Base-by-base conservation (phyloP, 768 basidiomycete species). In the Suillus lakei region DNA sequence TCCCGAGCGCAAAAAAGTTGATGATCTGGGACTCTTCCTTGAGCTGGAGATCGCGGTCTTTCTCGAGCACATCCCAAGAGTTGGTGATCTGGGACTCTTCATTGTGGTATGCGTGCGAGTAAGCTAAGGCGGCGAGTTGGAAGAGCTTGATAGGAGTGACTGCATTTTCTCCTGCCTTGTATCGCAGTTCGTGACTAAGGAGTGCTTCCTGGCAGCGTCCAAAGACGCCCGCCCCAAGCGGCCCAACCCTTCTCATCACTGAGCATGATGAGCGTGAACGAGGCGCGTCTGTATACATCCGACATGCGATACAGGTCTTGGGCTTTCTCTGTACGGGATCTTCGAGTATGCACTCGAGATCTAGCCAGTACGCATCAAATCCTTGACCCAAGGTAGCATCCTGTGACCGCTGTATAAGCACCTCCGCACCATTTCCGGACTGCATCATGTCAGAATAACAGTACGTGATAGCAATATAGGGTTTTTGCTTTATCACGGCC, bases 221-320 rank as follows among this genome's bases (percentile, higher is more conserved):
- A 70, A 13, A 74, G 61, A 51, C 73, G 68, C 26, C 73, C 50
- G 7, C 71, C 71, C 8, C 71, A 72, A 13, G 16, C 15, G 15
- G 32, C 12, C 71, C 71, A 74, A 34, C 62, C 62, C 2, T 13
- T 16, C 8, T 65, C 44, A 5, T 70, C 53, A 13, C 62, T 59
- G 41, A 74, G 61, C 51, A 70, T 41, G 56, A 74, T 70, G 5
- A 72, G 66, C 2, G 73, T 72, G 64, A 72, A 74, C 58, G 66
- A 60, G 21, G 70, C 70, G 1, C 55, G n/a, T 15, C 62, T 68
- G 21, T 72, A 72, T 13, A 72, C 60, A 16, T 72, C 71, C 8
- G 71, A 65, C 70, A 72, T 72, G 30, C 67, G 64, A 65, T 69
- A 72, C n/a, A 74, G 10, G 54, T 73, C 72, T 18, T 66, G 28